A percentile compares a stretch with the other conserved stretches of the same genome.
Conservation (phyloP, 2,329 filamentous ascomycete species). For the Hypoxylon sp. region DNA sequence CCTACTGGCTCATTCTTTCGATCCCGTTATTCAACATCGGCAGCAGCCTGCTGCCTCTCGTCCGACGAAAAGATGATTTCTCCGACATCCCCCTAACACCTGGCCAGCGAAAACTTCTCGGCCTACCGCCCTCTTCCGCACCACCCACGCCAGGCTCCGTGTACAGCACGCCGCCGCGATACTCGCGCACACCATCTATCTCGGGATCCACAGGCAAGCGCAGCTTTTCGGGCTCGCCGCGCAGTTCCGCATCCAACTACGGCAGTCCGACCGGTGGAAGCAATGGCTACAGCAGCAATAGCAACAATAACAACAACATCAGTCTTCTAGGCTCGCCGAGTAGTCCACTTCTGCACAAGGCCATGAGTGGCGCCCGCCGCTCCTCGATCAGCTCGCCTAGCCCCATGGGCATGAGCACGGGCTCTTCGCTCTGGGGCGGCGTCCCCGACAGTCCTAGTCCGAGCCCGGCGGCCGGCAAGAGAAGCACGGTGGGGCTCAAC, state of each 20-base stretch:
- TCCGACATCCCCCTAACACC: slow-evolving; percentile 90
- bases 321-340: slow-evolving; percentile 58
- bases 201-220: slow-evolving; percentile 67
- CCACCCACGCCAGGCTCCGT: slow-evolving; percentile 73
- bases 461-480: slow-evolving; percentile 66
- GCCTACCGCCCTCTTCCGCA: slow-evolving; percentile 72
- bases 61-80: slow-evolving; percentile 77
- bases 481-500: slow-evolving; percentile 80
- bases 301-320: too few species aligned
- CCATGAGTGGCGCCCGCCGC: slow-evolving; percentile 63
- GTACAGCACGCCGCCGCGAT: slow-evolving; percentile 87
- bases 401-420: slow-evolving; percentile 60
- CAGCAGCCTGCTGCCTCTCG: slow-evolving; percentile 74
- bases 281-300: slow-evolving; percentile 29
- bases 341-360: slow-evolving; percentile 73
- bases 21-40: slow-evolving; percentile 75
- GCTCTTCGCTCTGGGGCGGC: slow-evolving; percentile 61
- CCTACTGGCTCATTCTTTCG: slow-evolving; percentile 59
- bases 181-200: slow-evolving; percentile 76
- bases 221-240: slow-evolving; percentile 67
- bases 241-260: slow-evolving; percentile 54
- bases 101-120: slow-evolving; percentile 85
- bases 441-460: slow-evolving; percentile 75
- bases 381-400: slow-evolving; percentile 65
- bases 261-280: slow-evolving; percentile 47